Evolutionary conservation across 257 asterid genomes (phyloP), one percentile per base, ranked within the genome.

Genomic region (Nicotiana noctiflora): DNA sequence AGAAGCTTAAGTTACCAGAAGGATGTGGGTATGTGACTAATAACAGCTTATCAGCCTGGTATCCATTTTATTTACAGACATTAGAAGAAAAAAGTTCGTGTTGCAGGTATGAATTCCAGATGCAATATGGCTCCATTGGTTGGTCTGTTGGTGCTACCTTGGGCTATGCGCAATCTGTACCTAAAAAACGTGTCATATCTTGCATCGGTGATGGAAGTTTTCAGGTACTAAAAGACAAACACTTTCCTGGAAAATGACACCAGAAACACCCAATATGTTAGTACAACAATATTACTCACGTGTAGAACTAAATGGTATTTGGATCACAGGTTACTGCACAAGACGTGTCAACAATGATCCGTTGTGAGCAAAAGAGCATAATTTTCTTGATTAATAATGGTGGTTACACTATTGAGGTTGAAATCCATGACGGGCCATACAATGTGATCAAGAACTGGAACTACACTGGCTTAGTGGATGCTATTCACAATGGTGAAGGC

Each of bases 181-280:
- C 91, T 2, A 62, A 87, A 37, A 92, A 88, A 77, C 88, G 94
- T 10, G 89, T 92, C 40, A 76, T 92, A 61, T 85, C 94, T 31
- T 90, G 90, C 88, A 91, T 91, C 4, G 94, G 94, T 12, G 96
- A 91, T 84, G 97, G 97, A n/a, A 90, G 97, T 82, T 92, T 92
- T 56, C 97, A 92, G 93, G 93, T 87, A 18, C 2, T 55, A 6
- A 17, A 15, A 0, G 65, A 76, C 40, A n/a, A 62, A 52, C 21
- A 31, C 53, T 80, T 49, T 23, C 76, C 5, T 8, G 14, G 0
- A 4, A 52, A 17, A 6, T 52, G 67, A 23, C 75, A n/a, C 75
- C 44, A 31, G 11, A 63, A 56, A 21, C 44, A 25, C 53, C 6
- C 3, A 37, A 18, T 21, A 70, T 13, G 27, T 18, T 18, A 70